phyloP scores from a whole-genome alignment of 768 basidiomycete species.

The Lactifluus piperatus region DNA sequence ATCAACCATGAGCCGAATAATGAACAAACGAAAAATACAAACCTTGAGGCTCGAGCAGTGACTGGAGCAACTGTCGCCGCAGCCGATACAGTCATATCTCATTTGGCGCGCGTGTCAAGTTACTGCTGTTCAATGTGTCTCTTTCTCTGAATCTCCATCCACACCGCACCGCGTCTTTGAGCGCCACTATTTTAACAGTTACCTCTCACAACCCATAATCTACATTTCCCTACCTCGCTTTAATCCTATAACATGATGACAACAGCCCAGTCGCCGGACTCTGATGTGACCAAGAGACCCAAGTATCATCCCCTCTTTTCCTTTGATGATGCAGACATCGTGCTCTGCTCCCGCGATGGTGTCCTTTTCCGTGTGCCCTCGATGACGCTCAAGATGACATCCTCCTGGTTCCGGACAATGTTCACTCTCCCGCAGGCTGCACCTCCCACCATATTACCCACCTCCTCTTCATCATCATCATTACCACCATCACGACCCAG shows the following conservation, averaged over 20 bases:
- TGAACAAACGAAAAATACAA: too few relatives aligned
- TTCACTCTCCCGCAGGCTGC: conserved; percentile 44
- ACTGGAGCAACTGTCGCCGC: too few relatives aligned
- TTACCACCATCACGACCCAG: background rate
- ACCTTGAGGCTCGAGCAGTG: too few relatives aligned
- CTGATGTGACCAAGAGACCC: background rate
- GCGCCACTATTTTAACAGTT: background rate
- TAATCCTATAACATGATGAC: background rate
- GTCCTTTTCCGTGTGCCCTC: conserved; percentile 50
- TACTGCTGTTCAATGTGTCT: background rate
- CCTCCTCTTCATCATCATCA: too few relatives aligned
- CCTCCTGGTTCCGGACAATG: conserved; percentile 56
- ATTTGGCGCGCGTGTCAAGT: too few relatives aligned
- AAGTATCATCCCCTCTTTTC: conserved; percentile 43
- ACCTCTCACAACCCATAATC: too few relatives aligned
- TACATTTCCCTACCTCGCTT: background rate
- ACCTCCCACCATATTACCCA: background rate
- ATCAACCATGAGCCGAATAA: too few relatives aligned
- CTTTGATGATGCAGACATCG: conserved; percentile 50
- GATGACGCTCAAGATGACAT: conserved; percentile 51
- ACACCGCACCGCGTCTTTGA: background rate
- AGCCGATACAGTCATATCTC: too few relatives aligned
- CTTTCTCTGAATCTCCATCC: background rate
- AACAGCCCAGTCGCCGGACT: background rate
- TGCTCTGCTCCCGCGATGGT: conserved; percentile 44